A percentile compares a stretch with the other conserved stretches of the same genome.
phyloP scores from a whole-genome alignment of 2,329 filamentous ascomycete genomes.

The Colletotrichum australisinense region DNA sequence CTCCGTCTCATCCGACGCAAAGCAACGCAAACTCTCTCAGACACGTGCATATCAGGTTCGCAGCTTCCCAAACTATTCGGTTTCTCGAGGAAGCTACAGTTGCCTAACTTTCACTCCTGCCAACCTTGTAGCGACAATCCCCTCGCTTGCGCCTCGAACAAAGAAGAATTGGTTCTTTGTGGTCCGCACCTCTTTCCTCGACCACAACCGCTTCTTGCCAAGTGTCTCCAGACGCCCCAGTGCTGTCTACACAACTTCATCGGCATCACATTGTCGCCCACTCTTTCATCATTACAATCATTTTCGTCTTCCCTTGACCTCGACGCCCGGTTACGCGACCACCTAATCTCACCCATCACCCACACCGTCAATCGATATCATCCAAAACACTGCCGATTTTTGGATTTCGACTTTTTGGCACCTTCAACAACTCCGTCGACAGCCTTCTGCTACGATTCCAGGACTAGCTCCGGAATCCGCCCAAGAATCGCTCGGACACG shows the following conservation, averaged over 20 bases:
- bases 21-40: not conserved
- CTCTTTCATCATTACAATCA: slow-evolving; percentile 26
- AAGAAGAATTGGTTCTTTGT: slow-evolving; percentile 26
- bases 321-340: slow-evolving; percentile 31
- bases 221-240: not conserved
- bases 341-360: slow-evolving; percentile 25
- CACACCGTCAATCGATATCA: slow-evolving; percentile 12
- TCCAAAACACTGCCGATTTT: slow-evolving; percentile 40
- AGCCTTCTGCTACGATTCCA: not conserved
- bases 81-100: slow-evolving; percentile 3
- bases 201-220: slow-evolving; percentile 18
- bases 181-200: slow-evolving; percentile 6
- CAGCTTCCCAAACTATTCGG: not conserved
- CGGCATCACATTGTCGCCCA: slow-evolving; percentile 22
- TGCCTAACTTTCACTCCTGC: slow-evolving; percentile 1
- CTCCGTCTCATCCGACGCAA: slow-evolving; percentile 1
- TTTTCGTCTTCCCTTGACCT: slow-evolving; percentile 33
- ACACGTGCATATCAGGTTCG: not conserved
- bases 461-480: slow-evolving; percentile 24
- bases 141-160: slow-evolving; percentile 18
- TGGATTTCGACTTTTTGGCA: slow-evolving; percentile 43
- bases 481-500: slow-evolving; percentile 24
- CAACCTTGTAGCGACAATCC: not conserved
- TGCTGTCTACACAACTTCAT: slow-evolving; percentile 23
- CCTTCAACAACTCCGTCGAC: slow-evolving; percentile 43